Conservation (phyloP, 176 grass and related monocot species). For the Eleusine indica region DNA sequence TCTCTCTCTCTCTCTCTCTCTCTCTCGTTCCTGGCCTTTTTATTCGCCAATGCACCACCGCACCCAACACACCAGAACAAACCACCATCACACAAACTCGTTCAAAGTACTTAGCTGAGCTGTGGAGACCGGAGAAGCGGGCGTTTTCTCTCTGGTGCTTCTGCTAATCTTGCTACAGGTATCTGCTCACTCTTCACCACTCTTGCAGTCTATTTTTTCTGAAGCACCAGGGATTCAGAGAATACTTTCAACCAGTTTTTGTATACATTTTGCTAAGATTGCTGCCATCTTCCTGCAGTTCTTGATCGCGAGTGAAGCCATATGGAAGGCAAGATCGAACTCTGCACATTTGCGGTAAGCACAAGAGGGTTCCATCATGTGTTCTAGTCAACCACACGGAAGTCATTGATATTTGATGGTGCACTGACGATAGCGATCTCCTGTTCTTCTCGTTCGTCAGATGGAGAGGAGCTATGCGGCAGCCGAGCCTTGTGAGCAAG, state of each 20-base stretch:
- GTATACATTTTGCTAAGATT: not conserved
- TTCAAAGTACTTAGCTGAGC: not conserved
- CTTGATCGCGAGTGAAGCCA: not conserved
- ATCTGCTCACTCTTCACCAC: not conserved
- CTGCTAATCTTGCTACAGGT: not conserved
- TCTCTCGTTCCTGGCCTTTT: not conserved
- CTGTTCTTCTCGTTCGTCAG: conserved; percentile 22
- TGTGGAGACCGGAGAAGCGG: conserved; percentile 32
- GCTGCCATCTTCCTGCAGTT: conserved; percentile 21
- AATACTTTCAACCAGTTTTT: not conserved
- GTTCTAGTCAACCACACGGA: too few species aligned
- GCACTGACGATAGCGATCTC: not conserved
- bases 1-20: not conserved
- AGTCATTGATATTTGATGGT: not conserved
- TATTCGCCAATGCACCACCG: conserved; percentile 5
- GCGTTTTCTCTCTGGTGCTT: not conserved
- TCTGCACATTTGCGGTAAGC: conserved; percentile 30
- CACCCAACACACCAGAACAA: not conserved
- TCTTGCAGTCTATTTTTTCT: conserved; percentile 15
- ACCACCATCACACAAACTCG: not conserved
- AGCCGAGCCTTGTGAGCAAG: not conserved
- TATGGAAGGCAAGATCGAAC: conserved; percentile 6
- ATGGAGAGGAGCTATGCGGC: not conserved
- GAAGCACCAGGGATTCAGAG: not conserved
- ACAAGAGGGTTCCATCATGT: not conserved